These are phyloP conservation scores for Eurotiales sp. DNA, from an alignment of 2,329 filamentous ascomycete genomes.

Conservation along the genomic window DNA sequence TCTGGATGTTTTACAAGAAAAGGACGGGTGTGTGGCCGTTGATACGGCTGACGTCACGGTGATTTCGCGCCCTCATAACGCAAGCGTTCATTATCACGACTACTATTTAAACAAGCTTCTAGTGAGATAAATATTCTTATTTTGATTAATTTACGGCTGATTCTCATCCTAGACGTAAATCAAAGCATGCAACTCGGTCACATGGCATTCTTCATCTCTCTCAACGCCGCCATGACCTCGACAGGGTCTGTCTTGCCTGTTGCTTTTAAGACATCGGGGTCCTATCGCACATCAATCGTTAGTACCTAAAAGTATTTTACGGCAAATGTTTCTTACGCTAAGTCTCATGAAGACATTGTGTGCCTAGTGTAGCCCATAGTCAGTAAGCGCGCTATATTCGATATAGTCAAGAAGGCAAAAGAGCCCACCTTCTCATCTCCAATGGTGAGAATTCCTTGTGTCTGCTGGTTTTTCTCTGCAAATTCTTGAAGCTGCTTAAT, in stretches of 20 bases:
- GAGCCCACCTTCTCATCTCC: slow-evolving; percentile 81
- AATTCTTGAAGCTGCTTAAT: slow-evolving; percentile 75
- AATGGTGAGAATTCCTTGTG: slow-evolving; percentile 94
- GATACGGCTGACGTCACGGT: slow-evolving; percentile 10
- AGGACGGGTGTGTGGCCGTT: no score
- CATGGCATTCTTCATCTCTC: slow-evolving; percentile 74
- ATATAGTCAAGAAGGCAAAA: no score
- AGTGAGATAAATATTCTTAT: no score
- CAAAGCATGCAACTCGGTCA: slow-evolving; percentile 19
- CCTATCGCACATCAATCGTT: slow-evolving; percentile 45
- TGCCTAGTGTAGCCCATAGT: slow-evolving; percentile 52
- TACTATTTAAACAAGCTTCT: no score
- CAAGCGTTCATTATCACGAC: no score
- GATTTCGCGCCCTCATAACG: no score
- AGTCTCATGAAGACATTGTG: slow-evolving; percentile 98
- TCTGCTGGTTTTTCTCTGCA: slow-evolving; percentile 75
- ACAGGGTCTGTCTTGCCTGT: slow-evolving; percentile 77
- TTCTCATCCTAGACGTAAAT: no score
- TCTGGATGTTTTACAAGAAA: no score
- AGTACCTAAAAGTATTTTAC: background rate
- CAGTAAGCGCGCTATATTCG: no score
- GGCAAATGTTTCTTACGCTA: slow-evolving; percentile 62
- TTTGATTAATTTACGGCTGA: no score
- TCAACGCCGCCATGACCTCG: slow-evolving; percentile 77
- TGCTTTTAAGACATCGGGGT: slow-evolving; percentile 77